Percentiles rank a stretch among this genome's conserved stretches.
Evolutionary conservation across 2,329 filamentous ascomycete species (phyloP).

Genomic region (Colletotrichum karsti): DNA sequence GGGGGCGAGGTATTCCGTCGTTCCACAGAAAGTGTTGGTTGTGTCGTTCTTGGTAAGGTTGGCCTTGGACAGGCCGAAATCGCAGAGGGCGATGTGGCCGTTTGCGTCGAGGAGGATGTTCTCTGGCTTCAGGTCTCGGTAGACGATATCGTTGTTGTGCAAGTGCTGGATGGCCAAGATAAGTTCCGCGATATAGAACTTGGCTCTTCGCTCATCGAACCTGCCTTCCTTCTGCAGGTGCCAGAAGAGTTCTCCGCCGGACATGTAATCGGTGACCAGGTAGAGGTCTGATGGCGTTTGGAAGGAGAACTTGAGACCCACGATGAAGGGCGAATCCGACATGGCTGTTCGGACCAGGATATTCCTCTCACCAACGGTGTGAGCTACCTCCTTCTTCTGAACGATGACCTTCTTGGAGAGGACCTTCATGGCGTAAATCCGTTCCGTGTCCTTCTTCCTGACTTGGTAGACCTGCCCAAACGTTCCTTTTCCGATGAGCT

Average conservation of each 20-base stretch:
- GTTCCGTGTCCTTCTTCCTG: constrained; percentile 92
- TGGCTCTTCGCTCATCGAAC: constrained; percentile 92
- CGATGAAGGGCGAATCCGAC: constrained; percentile 96
- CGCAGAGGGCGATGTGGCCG: constrained; percentile 95
- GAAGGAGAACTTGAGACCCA: constrained; percentile 98
- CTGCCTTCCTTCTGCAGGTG: constrained; percentile 96
- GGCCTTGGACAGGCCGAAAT: constrained; percentile 97
- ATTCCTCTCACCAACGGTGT: constrained; percentile 96
- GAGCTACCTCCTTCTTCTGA: constrained; percentile 98
- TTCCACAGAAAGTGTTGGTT: constrained; percentile 98
- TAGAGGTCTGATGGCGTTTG: constrained; percentile 97
- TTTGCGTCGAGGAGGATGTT: constrained; percentile 98
- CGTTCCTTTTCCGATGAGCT: constrained; percentile 96
- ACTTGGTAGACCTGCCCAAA: constrained; percentile 99
- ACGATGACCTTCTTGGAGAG: constrained; percentile 99
- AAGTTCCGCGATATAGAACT: constrained; percentile 98
- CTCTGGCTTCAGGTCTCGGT: constrained; percentile 96
- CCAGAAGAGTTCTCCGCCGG: constrained; percentile 97
- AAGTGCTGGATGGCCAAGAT: constrained; percentile 95
- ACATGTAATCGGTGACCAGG: constrained; percentile 99
- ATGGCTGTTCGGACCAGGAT: constrained; percentile 96
- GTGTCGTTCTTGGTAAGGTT: constrained; percentile 97
- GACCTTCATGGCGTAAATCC: constrained; percentile 99
- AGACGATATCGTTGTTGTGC: constrained; percentile 97
- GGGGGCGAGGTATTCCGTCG: constrained; percentile 95